A percentile compares a stretch with the other conserved stretches of the same genome.
Conservation (phyloP, 73 alveolate species). For the Paramecium tetraurelia region DNA sequence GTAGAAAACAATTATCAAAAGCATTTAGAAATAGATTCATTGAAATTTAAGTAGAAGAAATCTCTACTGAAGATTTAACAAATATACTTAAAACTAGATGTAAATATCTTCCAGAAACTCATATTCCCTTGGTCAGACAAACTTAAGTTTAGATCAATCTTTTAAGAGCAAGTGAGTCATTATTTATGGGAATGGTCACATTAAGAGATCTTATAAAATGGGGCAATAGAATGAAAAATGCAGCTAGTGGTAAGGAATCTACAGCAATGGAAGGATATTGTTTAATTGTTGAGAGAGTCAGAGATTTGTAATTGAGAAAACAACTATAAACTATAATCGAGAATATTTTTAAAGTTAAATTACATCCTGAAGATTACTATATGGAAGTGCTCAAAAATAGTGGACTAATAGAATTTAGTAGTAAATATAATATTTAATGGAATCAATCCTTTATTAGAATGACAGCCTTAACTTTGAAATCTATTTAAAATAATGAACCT, state of each 20-base stretch:
- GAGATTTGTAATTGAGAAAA: slow-evolving; percentile 90
- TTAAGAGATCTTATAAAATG: slow-evolving; percentile 98
- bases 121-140: slow-evolving; percentile 22
- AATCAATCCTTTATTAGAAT: slow-evolving; percentile 90
- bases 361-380: slow-evolving; percentile 73
- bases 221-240: slow-evolving; percentile 83
- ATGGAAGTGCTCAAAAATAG: slow-evolving; percentile 69
- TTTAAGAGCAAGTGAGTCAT: slow-evolving; percentile 44
- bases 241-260: slow-evolving; percentile 12
- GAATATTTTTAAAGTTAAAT: slow-evolving; percentile 76
- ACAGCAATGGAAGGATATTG: slow-evolving; percentile 91
- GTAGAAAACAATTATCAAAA: slow-evolving; percentile 96
- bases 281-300: slow-evolving; percentile 95
- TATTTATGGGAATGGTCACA: slow-evolving; percentile 93
- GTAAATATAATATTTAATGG: slow-evolving; percentile 59
- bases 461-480: slow-evolving; percentile 94
- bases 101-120: slow-evolving; percentile 39
- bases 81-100: slow-evolving; percentile 91
- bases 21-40: slow-evolving; percentile 97
- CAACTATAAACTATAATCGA: slow-evolving; percentile 84
- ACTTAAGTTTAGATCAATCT: slow-evolving; percentile 40
- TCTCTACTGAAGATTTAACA: slow-evolving; percentile 93
- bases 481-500: slow-evolving; percentile 95
- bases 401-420: slow-evolving; percentile 40
- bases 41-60: slow-evolving; percentile 85